Conservation (phyloP, 257 asterid species). For the Ilex aquifolium region DNA sequence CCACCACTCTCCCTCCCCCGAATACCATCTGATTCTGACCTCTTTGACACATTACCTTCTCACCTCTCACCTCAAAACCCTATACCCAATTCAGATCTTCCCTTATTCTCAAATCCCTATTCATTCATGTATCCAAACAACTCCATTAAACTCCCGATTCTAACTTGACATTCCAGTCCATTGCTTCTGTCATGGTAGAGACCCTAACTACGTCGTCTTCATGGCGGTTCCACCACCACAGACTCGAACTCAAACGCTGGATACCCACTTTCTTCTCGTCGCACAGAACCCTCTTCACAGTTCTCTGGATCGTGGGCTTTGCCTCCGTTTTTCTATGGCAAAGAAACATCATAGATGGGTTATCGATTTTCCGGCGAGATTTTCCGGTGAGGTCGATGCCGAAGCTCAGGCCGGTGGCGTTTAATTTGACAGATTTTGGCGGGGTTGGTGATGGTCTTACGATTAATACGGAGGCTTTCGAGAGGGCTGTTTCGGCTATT, state of each 20-base stretch:
- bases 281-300: slow-evolving; percentile 32
- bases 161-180: no score
- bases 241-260: slow-evolving; percentile 32
- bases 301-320: slow-evolving; percentile 32
- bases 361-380: slow-evolving; percentile 29
- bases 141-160: no score
- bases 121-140: no score
- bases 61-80: no score
- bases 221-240: not conserved
- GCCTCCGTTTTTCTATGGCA: slow-evolving; percentile 46
- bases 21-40: no score
- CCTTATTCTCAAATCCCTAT: no score
- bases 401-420: slow-evolving; percentile 42
- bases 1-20: no score
- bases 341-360: slow-evolving; percentile 29
- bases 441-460: slow-evolving; percentile 77
- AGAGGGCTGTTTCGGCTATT: slow-evolving; percentile 54
- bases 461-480: slow-evolving; percentile 65
- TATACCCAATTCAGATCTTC: no score
- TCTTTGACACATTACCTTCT: no score
- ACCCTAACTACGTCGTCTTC: not conserved
- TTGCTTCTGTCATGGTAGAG: not conserved
- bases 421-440: slow-evolving; percentile 74
- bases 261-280: slow-evolving; percentile 37
- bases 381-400: slow-evolving; percentile 35